Base-by-base conservation (phyloP, 2,329 filamentous ascomycete species). In the Hymenoscyphus scutula region DNA sequence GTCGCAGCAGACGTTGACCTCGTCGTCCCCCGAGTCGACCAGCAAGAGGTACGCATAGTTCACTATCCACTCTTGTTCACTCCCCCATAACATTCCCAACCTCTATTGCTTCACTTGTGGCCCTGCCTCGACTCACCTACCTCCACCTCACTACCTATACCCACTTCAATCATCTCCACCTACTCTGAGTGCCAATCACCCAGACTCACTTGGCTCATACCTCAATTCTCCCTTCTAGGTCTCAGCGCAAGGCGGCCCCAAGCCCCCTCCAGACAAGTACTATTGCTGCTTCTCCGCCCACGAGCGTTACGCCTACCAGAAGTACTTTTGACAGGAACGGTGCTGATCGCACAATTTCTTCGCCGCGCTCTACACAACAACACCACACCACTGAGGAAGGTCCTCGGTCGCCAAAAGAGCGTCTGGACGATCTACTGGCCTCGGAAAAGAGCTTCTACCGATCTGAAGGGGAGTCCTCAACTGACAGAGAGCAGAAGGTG, bases 201-300 rank as follows among this genome's bases (percentile, higher is more conserved):
- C 45, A 23, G 19, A 23, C 19, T 23, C 23, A 51, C 45, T 51
- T 51, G 45, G 45, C 45, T 51, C 19, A 51, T 51, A 51, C 45
- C 19, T 23, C 23, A 25, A 23, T 51, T 51, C 11, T 23, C 45
- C 45, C 19, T 56, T 63, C 64, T 64, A 74, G 73, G 63, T 72
- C 70, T 65, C 69, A 68, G 58, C 70, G 71, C 59, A 74, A 72
- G 67, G 65, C 73, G 64, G 70, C 70, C 65, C 72, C 72, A 34
- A 74, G 72, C 68, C 73, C 73, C 58, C 62, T 74, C 57, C 71
- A 74, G 64, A 72, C 72, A 27, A 75, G 68, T 56, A 74, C 68
- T 3, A 69, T 69, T 56, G 66, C 70, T 48, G 64, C 65, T 38
- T 70, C 71, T 64, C 65, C 71, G 63, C 67, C 67, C 27, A 65